A percentile compares a stretch with the other conserved stretches of the same genome.
Evolutionary conservation across 768 basidiomycete species (phyloP).

Genomic region (Cystofilobasidium capitatum): DNA sequence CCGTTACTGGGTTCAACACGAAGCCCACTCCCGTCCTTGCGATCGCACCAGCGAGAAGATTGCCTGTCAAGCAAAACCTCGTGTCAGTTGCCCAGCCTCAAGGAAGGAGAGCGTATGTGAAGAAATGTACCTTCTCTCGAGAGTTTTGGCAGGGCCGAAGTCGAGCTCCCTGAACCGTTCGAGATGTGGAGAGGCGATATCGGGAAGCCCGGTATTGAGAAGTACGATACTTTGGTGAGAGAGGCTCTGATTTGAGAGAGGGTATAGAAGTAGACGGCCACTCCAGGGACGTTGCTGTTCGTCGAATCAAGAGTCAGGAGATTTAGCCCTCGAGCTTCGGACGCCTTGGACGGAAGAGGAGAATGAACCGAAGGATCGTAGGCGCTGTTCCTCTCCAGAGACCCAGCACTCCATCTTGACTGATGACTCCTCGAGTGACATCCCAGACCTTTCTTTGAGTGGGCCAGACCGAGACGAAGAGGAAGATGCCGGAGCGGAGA

Average conservation of each 20-base stretch:
- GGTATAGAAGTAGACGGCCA: slow-evolving; percentile 81
- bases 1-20: slow-evolving; percentile 76
- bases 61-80: slow-evolving; percentile 44
- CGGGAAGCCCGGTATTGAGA: slow-evolving; percentile 42
- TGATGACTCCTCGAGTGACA: slow-evolving; percentile 46
- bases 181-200: neutral
- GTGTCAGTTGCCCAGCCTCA: no score
- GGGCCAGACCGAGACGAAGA: neutral
- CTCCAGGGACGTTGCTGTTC: slow-evolving; percentile 77
- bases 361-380: slow-evolving; percentile 57
- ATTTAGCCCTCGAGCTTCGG: neutral
- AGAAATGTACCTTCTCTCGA: slow-evolving; percentile 40
- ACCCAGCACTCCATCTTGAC: slow-evolving; percentile 55
- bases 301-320: neutral
- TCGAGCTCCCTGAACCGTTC: neutral
- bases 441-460: slow-evolving; percentile 28
- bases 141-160: slow-evolving; percentile 42
- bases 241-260: slow-evolving; percentile 69
- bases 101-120: neutral
- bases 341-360: slow-evolving; percentile 1
- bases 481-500: neutral
- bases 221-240: slow-evolving; percentile 65
- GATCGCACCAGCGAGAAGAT: slow-evolving; percentile 74
- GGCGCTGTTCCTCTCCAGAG: slow-evolving; percentile 84
- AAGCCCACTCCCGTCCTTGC: slow-evolving; percentile 72